These are phyloP conservation scores for Petunia secreta DNA, from an alignment of 257 asterid species.

Conservation along the genomic window DNA sequence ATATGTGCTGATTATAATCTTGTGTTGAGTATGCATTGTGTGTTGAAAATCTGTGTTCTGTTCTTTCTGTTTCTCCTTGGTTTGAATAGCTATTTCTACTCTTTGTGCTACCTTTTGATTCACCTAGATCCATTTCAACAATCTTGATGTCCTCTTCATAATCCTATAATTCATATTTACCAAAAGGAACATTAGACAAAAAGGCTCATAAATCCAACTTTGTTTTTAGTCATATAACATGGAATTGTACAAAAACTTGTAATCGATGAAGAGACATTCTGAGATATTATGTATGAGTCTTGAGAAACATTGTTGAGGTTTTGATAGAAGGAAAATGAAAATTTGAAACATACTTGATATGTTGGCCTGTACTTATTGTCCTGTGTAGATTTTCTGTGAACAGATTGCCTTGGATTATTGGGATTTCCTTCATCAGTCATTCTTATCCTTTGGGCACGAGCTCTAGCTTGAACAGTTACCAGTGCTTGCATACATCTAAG, in stretches of 20 bases:
- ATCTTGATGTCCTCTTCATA: conserved; percentile 86
- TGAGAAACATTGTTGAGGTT: background rate
- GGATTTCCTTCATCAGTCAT: conserved; percentile 58
- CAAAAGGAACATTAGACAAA: background rate
- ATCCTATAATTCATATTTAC: conserved; percentile 46
- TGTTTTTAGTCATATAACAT: background rate
- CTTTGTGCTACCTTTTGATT: conserved; percentile 54
- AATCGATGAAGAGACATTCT: background rate
- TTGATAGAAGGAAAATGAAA: background rate
- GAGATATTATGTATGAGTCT: background rate
- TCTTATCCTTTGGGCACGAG: conserved; percentile 69
- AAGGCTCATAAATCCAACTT: background rate
- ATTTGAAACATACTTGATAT: conserved; percentile 51
- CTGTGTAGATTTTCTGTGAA: conserved; percentile 71
- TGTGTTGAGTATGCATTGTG: conserved; percentile 44
- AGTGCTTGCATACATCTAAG: conserved; percentile 93
- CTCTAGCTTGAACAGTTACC: conserved; percentile 76
- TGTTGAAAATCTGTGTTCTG: conserved; percentile 44
- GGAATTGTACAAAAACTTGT: background rate
- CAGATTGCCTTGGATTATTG: conserved; percentile 48
- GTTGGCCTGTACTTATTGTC: conserved; percentile 49
- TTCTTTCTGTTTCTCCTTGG: conserved; percentile 47
- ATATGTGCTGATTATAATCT: conserved; percentile 48
- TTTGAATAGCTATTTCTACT: conserved; percentile 75
- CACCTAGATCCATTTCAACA: conserved; percentile 88